Base-by-base conservation (phyloP, 805 yeast species). In the Sugiyamaella americana region DNA sequence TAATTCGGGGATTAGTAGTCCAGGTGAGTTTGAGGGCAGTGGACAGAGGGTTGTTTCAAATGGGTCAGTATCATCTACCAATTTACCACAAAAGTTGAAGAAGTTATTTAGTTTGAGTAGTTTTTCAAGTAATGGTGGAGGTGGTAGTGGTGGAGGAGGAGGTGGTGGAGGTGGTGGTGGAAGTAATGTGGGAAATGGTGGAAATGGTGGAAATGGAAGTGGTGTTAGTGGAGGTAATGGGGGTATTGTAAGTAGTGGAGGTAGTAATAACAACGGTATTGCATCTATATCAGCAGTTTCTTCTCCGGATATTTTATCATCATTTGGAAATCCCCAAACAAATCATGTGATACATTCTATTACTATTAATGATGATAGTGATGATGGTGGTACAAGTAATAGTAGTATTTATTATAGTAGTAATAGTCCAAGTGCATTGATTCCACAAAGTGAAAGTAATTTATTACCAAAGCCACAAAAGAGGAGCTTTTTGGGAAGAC, bases 101-200 rank as follows among this genome's bases (percentile, higher is more conserved):
- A 59, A 49, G 46, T 53, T 63, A 45, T 63, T 63, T 50, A 55
- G 57, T 47, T 62, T 63, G 52, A 56, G 52, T 39, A 58, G 56
- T 39, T 51, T 37, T 26, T 37, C 44, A 22, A 22, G 19, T 18
- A 24, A 22, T 21, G 36, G 37, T 34, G 21, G 22, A 5, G 20
- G 41, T 16, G 44, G 35, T 13, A 44, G 35, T 23, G 47, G 26
- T 21, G n/a, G n/a, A 29, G 24, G 46, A 34, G 43, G 34, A 18
- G 19, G 23, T 5, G 13, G 22, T 21, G 22, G 29, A 16, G 38
- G 52, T n/a, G 11, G 24, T 13, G 11, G 18, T 26, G 24, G 38
- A 4, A 1, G 44, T 24, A 30, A 44, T 40, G n/a, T 38, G 47
- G 30, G 38, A 29, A 32, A 48, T 32, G 26, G 4, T 21, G 32